Evolutionary conservation across 495 filamentous ascomycete species (phyloP), one percentile per base, ranked within the genome.

Genomic region (Jackrogersella multiformis): DNA sequence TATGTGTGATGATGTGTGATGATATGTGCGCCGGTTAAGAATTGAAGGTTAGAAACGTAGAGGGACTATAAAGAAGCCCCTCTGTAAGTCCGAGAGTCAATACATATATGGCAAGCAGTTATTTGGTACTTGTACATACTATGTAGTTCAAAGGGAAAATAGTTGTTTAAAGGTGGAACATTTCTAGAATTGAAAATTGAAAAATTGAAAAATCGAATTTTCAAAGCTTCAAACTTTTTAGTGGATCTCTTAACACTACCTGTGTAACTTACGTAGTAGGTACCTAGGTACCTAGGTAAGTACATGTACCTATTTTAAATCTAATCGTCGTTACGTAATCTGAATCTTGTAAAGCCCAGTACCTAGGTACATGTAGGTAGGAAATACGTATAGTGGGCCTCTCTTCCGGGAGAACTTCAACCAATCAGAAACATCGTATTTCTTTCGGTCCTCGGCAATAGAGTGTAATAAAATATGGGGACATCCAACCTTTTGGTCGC

Each of bases 391-490:
- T n/a, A n/a, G n/a, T n/a, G n/a, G n/a, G n/a, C n/a, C n/a, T 36
- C 46, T 63, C 56, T 55, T 66, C 54, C 61, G 53, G 54, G 63
- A 20, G 55, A 36, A 59, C 24, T 4, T 35, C 44, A 56, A 32
- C 68, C 71, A 74, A 74, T 69, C 57, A 71, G 9, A 49, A 26
- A 6, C 2, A 5, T 13, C 66, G 59, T 69, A 69, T 69, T 68
- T 45, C 18, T 30, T 60, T 55, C 42, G 60, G 51, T 55, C 66
- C 66, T 69, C 66, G 66, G 30, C 57, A 68, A 66, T 53, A 16
- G 39, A 64, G 58, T 48, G 34, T 6, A 45, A 42, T 62, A 36
- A 16, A 20, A 10, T 58, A 49, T 48, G 36, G 44, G 12, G 41
- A 55, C 20, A 35, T 30, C 6, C 13, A 32, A 56, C 12, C 57